Evolutionary conservation across 2,329 filamentous ascomycete species (phyloP).

Genomic region (Ilyonectria robusta): DNA sequence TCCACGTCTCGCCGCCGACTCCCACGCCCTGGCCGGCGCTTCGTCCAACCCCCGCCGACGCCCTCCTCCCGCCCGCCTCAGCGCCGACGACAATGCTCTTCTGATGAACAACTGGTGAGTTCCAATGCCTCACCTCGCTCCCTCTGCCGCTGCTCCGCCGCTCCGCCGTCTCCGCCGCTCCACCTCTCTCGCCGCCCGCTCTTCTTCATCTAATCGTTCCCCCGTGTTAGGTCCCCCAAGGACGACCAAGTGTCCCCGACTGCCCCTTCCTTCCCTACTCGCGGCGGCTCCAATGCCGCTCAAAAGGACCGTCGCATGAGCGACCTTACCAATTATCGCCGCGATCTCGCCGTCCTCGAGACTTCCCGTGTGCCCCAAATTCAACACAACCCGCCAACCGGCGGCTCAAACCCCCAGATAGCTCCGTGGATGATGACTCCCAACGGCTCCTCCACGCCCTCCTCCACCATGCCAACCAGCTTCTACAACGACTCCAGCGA

Average conservation of each 20-base stretch:
- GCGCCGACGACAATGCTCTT: conserved; percentile 44
- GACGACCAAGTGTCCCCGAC: conserved; percentile 66
- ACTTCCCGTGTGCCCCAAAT: conserved; percentile 73
- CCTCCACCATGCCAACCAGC: conserved; percentile 64
- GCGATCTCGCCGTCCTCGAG: conserved; percentile 79
- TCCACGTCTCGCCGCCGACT: conserved; percentile 34
- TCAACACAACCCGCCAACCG: conserved; percentile 66
- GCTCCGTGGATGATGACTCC: conserved; percentile 74
- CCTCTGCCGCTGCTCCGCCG: conserved; percentile 33
- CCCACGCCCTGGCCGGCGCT: conserved; percentile 33
- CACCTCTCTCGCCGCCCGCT: conserved; percentile 20
- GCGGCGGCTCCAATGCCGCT: conserved; percentile 58
- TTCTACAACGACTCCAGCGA: conserved; percentile 86
- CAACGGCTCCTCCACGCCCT: conserved; percentile 54
- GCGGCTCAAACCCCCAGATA: conserved; percentile 66
- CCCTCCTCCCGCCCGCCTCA: conserved; percentile 36
- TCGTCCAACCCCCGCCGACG: conserved; percentile 40
- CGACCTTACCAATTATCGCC: conserved; percentile 79
- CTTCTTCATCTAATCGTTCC: conserved; percentile 37
- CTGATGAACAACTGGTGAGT: conserved; percentile 48
- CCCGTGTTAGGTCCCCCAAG: conserved; percentile 47
- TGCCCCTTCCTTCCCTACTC: conserved; percentile 60
- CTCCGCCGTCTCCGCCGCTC: conserved; percentile 32
- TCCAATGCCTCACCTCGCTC: conserved; percentile 25
- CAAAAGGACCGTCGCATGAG: conserved; percentile 69